Evolutionary conservation across 2,329 filamentous ascomycete genomes (phyloP), one percentile per base, ranked within the genome.

Genomic region (Huntiella bhutanensis): DNA sequence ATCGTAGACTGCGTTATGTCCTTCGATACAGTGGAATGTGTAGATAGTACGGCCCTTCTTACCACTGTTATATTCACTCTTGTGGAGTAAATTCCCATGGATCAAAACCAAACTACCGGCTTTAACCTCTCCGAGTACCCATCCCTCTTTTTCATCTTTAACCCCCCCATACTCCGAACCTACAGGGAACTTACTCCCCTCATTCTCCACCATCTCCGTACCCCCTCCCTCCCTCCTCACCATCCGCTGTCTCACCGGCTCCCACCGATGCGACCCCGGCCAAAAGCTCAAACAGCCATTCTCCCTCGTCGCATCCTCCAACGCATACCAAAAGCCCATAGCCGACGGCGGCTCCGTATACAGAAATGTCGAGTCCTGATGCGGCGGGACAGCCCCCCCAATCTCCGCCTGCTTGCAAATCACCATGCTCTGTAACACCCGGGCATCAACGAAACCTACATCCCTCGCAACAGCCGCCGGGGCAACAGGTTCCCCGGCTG

Each of bases 341-440:
- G 91, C 91, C 35, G 75, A 82, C 1, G 88, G 88, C 34, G 84
- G 81, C 53, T 86, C 67, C 1, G 91, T 96, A 60, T 93, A 96
- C 51, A 98, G 55, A 55, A 96, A 98, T 1, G 85, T 87, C 53
- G 75, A 84, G 62, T 96, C 88, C 64, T 94, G 87, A 60, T 98
- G 91, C 16, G 85, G 76, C 1, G 82, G 85, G 38, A 96, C 91
- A 2, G 82, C 82, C 16, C 83, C 88, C 22, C 91, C 91, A 45
- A 96, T 95, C 63, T 92, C 84, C 16, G 91, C 87, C 64, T 95
- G 88, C 62, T 98, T 98, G 73, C 86, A 95, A 55, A 98, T 96
- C 22, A 96, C 71, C 91, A 98, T 98, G 60, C 82, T 91, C 67
- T 98, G 91, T 45, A 98, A 68, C 50, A 71, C 74, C 15, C 80